These are phyloP conservation scores for Coprinopsis marcescibilis DNA, from an alignment of 768 basidiomycete genomes.

Conservation along the genomic window DNA sequence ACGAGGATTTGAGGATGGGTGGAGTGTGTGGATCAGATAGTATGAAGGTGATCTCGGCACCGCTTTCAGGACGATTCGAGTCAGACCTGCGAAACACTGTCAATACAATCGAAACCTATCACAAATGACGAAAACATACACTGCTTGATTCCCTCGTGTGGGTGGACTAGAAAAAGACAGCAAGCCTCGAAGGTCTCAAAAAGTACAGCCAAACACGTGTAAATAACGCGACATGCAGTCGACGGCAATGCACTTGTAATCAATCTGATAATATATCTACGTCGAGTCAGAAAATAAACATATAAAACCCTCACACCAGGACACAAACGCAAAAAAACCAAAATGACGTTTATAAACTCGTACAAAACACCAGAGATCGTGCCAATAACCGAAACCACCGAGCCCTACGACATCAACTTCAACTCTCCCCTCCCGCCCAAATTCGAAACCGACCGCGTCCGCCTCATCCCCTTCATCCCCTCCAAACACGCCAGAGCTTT, in stretches of 20 bases:
- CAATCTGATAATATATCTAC: too few species aligned
- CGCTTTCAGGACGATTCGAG: too few species aligned
- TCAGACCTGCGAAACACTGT: too few species aligned
- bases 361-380: conserved; percentile 13
- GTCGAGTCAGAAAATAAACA: too few species aligned
- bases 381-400: conserved; percentile 1
- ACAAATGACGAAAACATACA: not conserved
- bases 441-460: conserved; percentile 36
- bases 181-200: not conserved
- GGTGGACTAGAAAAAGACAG: not conserved
- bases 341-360: conserved; percentile 17
- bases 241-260: too few species aligned
- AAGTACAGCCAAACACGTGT: conserved; percentile 1
- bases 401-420: conserved; percentile 34
- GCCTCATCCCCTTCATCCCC: conserved; percentile 38
- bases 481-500: conserved; percentile 25
- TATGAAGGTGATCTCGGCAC: too few species aligned
- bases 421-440: conserved; percentile 30
- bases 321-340: not conserved
- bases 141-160: not conserved
- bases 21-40: too few species aligned
- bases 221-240: conserved; percentile 10
- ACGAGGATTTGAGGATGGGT: too few species aligned
- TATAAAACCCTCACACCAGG: not conserved
- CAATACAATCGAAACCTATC: too few species aligned